Conservation (phyloP, 2,329 filamentous ascomycete genomes). For the Aspergillus eucalypticola region DNA sequence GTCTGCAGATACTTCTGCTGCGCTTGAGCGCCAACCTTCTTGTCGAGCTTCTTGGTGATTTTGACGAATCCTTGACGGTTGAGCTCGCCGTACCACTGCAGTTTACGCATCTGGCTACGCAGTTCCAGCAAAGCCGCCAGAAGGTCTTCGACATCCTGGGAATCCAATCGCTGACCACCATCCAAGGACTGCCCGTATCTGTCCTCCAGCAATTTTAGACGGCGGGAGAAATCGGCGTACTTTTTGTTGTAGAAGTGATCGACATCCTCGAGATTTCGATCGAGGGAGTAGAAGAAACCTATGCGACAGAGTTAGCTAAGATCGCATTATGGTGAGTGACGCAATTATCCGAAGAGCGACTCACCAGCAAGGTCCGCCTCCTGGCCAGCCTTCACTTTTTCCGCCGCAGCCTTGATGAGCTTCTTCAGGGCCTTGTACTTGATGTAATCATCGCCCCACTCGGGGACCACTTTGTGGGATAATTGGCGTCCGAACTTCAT, state of each 20-base stretch:
- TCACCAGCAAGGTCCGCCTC: conserved; percentile 88
- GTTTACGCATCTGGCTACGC: conserved; percentile 79
- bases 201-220: conserved; percentile 82
- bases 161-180: conserved; percentile 70
- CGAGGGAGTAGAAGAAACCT: conserved; percentile 97
- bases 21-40: conserved; percentile 77
- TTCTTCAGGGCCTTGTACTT: conserved; percentile 72
- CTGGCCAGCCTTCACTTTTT: conserved; percentile 66
- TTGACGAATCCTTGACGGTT: conserved; percentile 95
- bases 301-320: conserved; percentile 32
- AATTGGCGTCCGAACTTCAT: conserved; percentile 56
- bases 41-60: conserved; percentile 98
- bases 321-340: conserved; percentile 11
- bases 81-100: conserved; percentile 97
- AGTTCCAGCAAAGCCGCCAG: conserved; percentile 88
- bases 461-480: conserved; percentile 51
- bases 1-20: conserved; percentile 86
- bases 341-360: conserved; percentile 36
- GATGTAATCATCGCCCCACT: conserved; percentile 54
- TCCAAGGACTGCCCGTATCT: conserved; percentile 77
- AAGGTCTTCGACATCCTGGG: conserved; percentile 87
- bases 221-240: conserved; percentile 77
- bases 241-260: conserved; percentile 98
- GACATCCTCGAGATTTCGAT: conserved; percentile 96
- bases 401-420: conserved; percentile 78